Base-by-base conservation (phyloP, 352 stramenopile species). In the Globisporangium cylindrosporum region DNA sequence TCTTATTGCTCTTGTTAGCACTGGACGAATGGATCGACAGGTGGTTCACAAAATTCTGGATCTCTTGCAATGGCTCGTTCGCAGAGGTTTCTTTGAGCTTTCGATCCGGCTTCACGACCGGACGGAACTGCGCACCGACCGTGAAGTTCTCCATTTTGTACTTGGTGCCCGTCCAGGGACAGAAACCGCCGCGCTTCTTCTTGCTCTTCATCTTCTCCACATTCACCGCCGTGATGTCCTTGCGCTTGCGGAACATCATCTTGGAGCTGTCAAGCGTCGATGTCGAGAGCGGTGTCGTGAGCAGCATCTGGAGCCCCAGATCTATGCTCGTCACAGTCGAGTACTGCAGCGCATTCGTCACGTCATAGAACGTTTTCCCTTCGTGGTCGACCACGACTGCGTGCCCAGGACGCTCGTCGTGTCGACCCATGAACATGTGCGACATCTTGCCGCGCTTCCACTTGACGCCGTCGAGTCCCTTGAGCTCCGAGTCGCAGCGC, bases 81-180 rank as follows among this genome's bases (percentile, higher is more conserved):
- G 72, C 22, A 36, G 70, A 62, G 18, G 81, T 60, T n/a, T 89
- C 64, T n/a, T 78, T 80, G 0, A 86, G 66, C 62, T 84, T 78
- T 0, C 85, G 79, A 22, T 81, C 58, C 0, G 78, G 77, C 15
- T 89, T 89, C 29, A 88, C 74, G 12, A 80, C 69, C 0, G 77
- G 79, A 14, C 85, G 76, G 38, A 91, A 90, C 32, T 86, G 71
- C 14, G 84, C 81, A 27, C 81, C 67, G 49, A 88, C 80, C 0
- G 75, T 72, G 32, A 93, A 84, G 56, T 91, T 88, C 60, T 86
- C 78, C 80, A 93, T 93, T 56, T 81, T 81, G 77, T 93, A 93
- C 43, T 84, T 90, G 29, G 77, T 85, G 58, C 84, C 84, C 4
- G 80, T 74, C 82, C 82, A 93, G 15, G 81, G 80, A 72, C 77